These are phyloP conservation scores for Austropuccinia psidii DNA, from an alignment of 1,284 basidiomycete genomes.

Conservation along the genomic window DNA sequence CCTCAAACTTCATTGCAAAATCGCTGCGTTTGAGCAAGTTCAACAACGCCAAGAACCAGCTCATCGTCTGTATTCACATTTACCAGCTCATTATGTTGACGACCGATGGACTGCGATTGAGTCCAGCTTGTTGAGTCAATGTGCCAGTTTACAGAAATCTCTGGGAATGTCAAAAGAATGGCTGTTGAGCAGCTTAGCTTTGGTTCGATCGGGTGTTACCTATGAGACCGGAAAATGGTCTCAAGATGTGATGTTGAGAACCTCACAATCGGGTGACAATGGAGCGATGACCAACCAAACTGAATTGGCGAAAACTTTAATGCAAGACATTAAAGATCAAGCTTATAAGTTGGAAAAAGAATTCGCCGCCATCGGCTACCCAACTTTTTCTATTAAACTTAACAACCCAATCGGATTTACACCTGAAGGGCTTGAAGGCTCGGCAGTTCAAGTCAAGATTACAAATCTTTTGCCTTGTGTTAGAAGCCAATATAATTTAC, in stretches of 20 bases:
- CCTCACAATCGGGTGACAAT: background rate
- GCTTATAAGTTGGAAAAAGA: conserved; percentile 57
- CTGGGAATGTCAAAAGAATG: conserved; percentile 42
- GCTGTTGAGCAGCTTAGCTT: conserved; percentile 42
- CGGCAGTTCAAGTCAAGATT: conserved; percentile 56
- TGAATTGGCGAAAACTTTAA: conserved; percentile 54
- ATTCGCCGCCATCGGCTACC: conserved; percentile 60
- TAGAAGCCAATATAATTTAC: conserved; percentile 44
- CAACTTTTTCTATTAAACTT: conserved; percentile 56
- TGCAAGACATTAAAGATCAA: conserved; percentile 54
- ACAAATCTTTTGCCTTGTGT: conserved; percentile 66
- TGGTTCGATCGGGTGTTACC: conserved; percentile 42
- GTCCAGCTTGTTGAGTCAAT: conserved; percentile 37
- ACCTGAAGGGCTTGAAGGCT: conserved; percentile 59
- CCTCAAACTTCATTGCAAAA: conserved; percentile 67
- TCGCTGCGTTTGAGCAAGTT: conserved; percentile 81
- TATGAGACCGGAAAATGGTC: conserved; percentile 38
- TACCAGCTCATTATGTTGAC: conserved; percentile 66
- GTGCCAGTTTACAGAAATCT: conserved; percentile 38
- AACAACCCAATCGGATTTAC: conserved; percentile 50
- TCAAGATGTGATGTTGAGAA: conserved; percentile 33
- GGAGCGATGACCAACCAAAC: background rate
- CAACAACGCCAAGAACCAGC: conserved; percentile 59
- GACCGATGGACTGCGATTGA: conserved; percentile 49
- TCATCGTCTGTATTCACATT: conserved; percentile 61